Percentiles rank a stretch among this genome's conserved stretches.
phyloP scores from a whole-genome alignment of 2,329 filamentous ascomycete species.

The Trichoderma gracile region DNA sequence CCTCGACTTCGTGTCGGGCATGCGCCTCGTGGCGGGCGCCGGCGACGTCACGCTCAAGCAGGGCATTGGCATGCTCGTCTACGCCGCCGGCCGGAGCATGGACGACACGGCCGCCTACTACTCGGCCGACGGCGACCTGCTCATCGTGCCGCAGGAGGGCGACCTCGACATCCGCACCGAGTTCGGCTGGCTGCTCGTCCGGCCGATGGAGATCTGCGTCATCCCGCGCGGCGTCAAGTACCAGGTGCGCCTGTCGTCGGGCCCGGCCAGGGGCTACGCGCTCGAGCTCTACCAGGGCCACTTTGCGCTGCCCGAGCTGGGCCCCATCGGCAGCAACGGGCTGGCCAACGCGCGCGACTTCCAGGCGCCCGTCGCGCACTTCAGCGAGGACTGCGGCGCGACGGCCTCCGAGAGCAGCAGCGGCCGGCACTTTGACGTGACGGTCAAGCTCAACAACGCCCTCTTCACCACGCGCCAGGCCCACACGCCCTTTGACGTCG shows the following conservation, averaged over 20 bases:
- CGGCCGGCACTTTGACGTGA: slow-evolving; percentile 48
- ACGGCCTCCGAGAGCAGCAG: slow-evolving; percentile 43
- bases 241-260: slow-evolving; percentile 64
- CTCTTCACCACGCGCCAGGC: slow-evolving; percentile 65
- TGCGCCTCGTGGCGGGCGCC: slow-evolving; percentile 73
- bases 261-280: slow-evolving; percentile 70
- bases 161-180: slow-evolving; percentile 76
- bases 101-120: slow-evolving; percentile 73
- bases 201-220: slow-evolving; percentile 75
- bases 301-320: slow-evolving; percentile 70
- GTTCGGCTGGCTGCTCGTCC: slow-evolving; percentile 71
- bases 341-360: slow-evolving; percentile 78
- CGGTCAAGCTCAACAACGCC: slow-evolving; percentile 64
- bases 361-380: slow-evolving; percentile 68
- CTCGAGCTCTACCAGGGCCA: slow-evolving; percentile 73
- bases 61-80: slow-evolving; percentile 79
- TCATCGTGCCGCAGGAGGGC: slow-evolving; percentile 75
- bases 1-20: slow-evolving; percentile 55
- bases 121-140: slow-evolving; percentile 76
- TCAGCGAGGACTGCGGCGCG: slow-evolving; percentile 59
- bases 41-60: slow-evolving; percentile 78
- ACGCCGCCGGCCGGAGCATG: slow-evolving; percentile 79
- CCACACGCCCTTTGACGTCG: slow-evolving; percentile 77
- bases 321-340: slow-evolving; percentile 71
- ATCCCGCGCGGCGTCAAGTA: slow-evolving; percentile 75